Evolutionary conservation across 352 stramenopile species (phyloP).

Genomic region (Phytophthora pistaciae): DNA sequence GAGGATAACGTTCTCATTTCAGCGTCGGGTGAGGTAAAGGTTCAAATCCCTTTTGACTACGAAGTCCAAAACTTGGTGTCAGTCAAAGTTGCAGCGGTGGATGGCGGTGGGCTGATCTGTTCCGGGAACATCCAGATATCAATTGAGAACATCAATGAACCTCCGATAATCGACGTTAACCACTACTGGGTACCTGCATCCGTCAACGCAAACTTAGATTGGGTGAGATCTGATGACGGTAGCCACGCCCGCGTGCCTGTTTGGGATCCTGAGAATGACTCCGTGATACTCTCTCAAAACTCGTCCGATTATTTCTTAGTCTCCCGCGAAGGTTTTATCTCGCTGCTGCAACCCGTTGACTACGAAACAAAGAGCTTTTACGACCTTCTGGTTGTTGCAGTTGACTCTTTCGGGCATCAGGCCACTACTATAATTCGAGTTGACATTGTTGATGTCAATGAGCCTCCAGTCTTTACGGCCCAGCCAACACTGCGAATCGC

Average conservation of each 20-base stretch:
- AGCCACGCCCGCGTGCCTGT: slow-evolving; percentile 31
- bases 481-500: slow-evolving; percentile 40
- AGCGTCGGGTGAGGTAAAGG: slow-evolving; percentile 11
- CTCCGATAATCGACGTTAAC: slow-evolving; percentile 36
- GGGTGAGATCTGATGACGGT: slow-evolving; percentile 17
- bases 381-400: slow-evolving; percentile 23
- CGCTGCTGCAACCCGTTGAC: slow-evolving; percentile 20
- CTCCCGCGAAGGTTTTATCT: slow-evolving; percentile 26
- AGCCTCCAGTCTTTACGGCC: slow-evolving; percentile 47
- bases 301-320: slow-evolving; percentile 41
- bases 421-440: slow-evolving; percentile 41
- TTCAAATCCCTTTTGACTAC: slow-evolving; percentile 29
- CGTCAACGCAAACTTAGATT: slow-evolving; percentile 17
- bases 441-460: slow-evolving; percentile 58
- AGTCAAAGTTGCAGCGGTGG: slow-evolving; percentile 25
- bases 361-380: slow-evolving; percentile 34
- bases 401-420: slow-evolving; percentile 9
- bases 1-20: slow-evolving; percentile 4
- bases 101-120: slow-evolving; percentile 29
- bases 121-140: slow-evolving; percentile 13
- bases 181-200: slow-evolving; percentile 60
- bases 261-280: slow-evolving; percentile 78
- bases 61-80: slow-evolving; percentile 15
- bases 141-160: slow-evolving; percentile 46
- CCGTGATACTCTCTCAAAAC: slow-evolving; percentile 38